These are phyloP conservation scores for Trametes sanguinea DNA, from an alignment of 768 basidiomycete species.

Conservation along the genomic window DNA sequence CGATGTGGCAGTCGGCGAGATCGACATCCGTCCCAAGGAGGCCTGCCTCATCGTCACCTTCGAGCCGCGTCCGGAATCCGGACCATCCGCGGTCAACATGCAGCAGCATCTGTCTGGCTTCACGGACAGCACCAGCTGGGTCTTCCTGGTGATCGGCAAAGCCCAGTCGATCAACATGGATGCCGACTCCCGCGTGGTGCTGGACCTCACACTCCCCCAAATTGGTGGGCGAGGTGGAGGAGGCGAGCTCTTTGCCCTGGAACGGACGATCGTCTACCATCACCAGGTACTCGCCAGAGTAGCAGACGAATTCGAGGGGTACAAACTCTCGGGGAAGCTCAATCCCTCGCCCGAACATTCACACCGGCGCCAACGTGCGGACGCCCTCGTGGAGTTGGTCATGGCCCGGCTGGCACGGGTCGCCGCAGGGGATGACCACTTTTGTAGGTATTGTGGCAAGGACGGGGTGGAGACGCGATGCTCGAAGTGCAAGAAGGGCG, in stretches of 20 bases:
- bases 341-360: conserved; percentile 2
- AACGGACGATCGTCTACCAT: conserved; percentile 25
- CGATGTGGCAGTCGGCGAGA: conserved; percentile 20
- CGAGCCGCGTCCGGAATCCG: conserved; percentile 20
- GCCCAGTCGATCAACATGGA: conserved; percentile 17
- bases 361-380: conserved; percentile 13
- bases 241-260: conserved; percentile 26
- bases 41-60: conserved; percentile 22
- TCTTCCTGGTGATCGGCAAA: conserved; percentile 24
- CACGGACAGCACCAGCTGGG: conserved; percentile 18
- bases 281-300: conserved; percentile 18
- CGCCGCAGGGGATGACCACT: conserved; percentile 20
- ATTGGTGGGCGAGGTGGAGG: conserved; percentile 26
- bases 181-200: conserved; percentile 21
- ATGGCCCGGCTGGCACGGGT: conserved; percentile 18
- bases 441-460: conserved; percentile 30
- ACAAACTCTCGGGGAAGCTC: conserved; percentile 14
- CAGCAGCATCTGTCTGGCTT: conserved; percentile 22
- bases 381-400: conserved; percentile 15
- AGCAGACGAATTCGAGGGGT: conserved; percentile 18
- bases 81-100: conserved; percentile 11
- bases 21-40: conserved; percentile 18
- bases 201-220: conserved; percentile 23
- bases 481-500: conserved; percentile 25
- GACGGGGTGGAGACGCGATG: conserved; percentile 23